A percentile compares a stretch with the other conserved stretches of the same genome.
Conservation (phyloP, 129 eudicot genomes). For the Daucus carota region DH1_v3.0 NC_030388.2:32229001-32229500, state of each 20-base stretch:
- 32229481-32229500: conserved; percentile 11
- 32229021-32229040: conserved; percentile 26
- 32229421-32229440: conserved; percentile 26
- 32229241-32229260: conserved; percentile 29
- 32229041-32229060: conserved; percentile 64
- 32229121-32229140: neutral
- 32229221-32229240: conserved; percentile 30
- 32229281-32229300: conserved; percentile 14
- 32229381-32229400: conserved; percentile 16
- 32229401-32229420: conserved; percentile 20
- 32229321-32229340: conserved; percentile 13
- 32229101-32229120: neutral
- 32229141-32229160: neutral
- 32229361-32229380: conserved; percentile 16
- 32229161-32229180: conserved; percentile 27
- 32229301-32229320: conserved; percentile 20
- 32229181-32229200: conserved; percentile 68
- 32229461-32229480: conserved; percentile 22
- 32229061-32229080: conserved; percentile 75
- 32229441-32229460: conserved; percentile 7
- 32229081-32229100: conserved; percentile 58
- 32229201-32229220: conserved; percentile 29
- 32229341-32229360: conserved; percentile 5
- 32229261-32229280: conserved; percentile 23
- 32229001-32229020: conserved; percentile 31